phyloP scores from a whole-genome alignment of 257 asterid genomes.

The Ehretia macrophylla region DNA sequence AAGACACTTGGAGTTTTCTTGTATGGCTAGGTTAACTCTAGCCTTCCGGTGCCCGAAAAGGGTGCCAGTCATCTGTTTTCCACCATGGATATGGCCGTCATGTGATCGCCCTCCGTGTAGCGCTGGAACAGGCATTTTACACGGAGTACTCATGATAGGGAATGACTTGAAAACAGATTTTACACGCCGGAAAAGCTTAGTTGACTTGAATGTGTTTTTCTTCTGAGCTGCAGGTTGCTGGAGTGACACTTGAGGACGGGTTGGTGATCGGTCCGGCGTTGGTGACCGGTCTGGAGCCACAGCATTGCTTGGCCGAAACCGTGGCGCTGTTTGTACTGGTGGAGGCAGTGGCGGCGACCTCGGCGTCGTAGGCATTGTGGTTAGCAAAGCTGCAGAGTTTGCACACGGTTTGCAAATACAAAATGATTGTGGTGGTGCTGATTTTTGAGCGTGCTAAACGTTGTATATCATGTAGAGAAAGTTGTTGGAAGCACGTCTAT shows the following conservation, averaged over 20 bases:
- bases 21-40: slow-evolving; percentile 65
- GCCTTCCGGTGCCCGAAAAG: slow-evolving; percentile 69
- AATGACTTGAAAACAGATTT: slow-evolving; percentile 72
- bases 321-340: slow-evolving; percentile 3
- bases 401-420: neutral
- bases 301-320: slow-evolving; percentile 22
- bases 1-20: slow-evolving; percentile 64
- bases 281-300: slow-evolving; percentile 49
- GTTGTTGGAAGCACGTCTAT: slow-evolving; percentile 4
- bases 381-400: neutral
- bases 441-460: neutral
- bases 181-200: slow-evolving; percentile 55
- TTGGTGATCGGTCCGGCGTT: slow-evolving; percentile 36
- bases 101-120: slow-evolving; percentile 31
- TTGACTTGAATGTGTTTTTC: slow-evolving; percentile 47
- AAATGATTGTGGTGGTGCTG: neutral
- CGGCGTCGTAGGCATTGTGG: slow-evolving; percentile 43
- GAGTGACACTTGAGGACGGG: slow-evolving; percentile 25
- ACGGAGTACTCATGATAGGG: slow-evolving; percentile 75
- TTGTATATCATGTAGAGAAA: neutral
- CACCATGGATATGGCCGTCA: slow-evolving; percentile 69
- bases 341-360: slow-evolving; percentile 22
- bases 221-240: slow-evolving; percentile 44
- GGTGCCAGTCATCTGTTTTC: slow-evolving; percentile 82
- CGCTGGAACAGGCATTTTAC: slow-evolving; percentile 70